These are phyloP conservation scores for Podospora appendiculata DNA, from an alignment of 495 filamentous ascomycete species.

Conservation along the genomic window DNA sequence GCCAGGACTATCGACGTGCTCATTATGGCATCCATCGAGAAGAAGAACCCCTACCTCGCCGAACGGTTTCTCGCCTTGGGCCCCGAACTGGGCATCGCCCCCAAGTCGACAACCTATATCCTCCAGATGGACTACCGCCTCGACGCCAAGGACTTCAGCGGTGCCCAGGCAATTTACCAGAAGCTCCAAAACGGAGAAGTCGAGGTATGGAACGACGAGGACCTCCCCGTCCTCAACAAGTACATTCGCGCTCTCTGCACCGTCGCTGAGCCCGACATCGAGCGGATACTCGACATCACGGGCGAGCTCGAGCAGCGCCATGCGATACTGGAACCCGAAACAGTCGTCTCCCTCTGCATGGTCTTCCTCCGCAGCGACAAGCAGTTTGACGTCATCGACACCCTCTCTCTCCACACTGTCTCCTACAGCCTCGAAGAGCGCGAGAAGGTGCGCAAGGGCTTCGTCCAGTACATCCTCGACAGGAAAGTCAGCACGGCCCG, in stretches of 20 bases:
- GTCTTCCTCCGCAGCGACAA: slow-evolving; percentile 67
- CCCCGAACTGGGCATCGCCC: slow-evolving; percentile 51
- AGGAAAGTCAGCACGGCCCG: slow-evolving; percentile 48
- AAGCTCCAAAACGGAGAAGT: slow-evolving; percentile 44
- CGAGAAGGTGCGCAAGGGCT: slow-evolving; percentile 48
- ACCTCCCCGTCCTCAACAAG: slow-evolving; percentile 60
- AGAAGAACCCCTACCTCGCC: slow-evolving; percentile 60
- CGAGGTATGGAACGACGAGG: slow-evolving; percentile 39
- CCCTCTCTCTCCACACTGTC: slow-evolving; percentile 60
- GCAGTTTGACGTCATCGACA: slow-evolving; percentile 64
- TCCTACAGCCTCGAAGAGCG: slow-evolving; percentile 60
- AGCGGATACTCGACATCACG: slow-evolving; percentile 63
- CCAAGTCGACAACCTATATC: slow-evolving; percentile 58
- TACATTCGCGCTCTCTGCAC: slow-evolving; percentile 67
- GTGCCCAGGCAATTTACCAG: slow-evolving; percentile 55
- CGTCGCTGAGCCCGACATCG: slow-evolving; percentile 43
- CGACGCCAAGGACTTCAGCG: slow-evolving; percentile 57
- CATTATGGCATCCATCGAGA: slow-evolving; percentile 64
- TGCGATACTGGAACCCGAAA: slow-evolving; percentile 58
- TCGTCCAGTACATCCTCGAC: slow-evolving; percentile 61
- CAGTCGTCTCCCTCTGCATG: slow-evolving; percentile 60
- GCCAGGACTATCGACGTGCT: slow-evolving; percentile 68
- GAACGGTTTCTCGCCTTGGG: slow-evolving; percentile 63
- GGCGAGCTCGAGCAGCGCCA: slow-evolving; percentile 67
- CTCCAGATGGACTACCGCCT: slow-evolving; percentile 71